A percentile compares a stretch with the other conserved stretches of the same genome.
phyloP scores from a whole-genome alignment of 129 eudicot species.

The Arctium minus region DNA sequence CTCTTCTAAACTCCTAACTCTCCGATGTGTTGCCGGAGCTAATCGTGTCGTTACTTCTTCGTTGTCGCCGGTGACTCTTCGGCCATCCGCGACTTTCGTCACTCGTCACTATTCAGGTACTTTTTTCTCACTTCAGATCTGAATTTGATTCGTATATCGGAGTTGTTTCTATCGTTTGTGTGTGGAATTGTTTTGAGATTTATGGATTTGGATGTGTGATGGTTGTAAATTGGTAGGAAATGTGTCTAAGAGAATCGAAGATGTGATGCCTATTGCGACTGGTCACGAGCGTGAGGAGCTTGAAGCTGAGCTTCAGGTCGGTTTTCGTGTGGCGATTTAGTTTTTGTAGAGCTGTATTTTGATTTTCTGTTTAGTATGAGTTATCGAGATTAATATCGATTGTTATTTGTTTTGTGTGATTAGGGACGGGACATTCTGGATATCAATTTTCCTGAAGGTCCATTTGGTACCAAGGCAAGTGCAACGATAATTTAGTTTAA shows the following conservation, averaged over 20 bases:
- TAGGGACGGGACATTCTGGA: constrained; percentile 52
- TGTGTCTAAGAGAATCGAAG: constrained; percentile 40
- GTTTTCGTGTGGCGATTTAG: neutral
- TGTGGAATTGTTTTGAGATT: neutral
- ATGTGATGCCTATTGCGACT: constrained; percentile 68
- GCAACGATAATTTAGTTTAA: neutral
- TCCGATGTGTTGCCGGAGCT: constrained; percentile 22
- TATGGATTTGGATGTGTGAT: constrained; percentile 1
- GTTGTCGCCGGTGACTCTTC: constrained; percentile 9
- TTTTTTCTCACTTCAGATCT: constrained; percentile 18
- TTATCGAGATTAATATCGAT: neutral
- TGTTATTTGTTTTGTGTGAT: constrained; percentile 1
- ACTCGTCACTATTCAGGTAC: constrained; percentile 34
- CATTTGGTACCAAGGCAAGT: constrained; percentile 51
- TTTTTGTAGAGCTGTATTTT: neutral
- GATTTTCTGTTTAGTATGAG: neutral
- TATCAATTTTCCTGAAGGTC: constrained; percentile 50
- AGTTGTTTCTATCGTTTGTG: neutral
- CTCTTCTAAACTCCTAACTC: constrained; percentile 24
- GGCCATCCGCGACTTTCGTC: constrained; percentile 4
- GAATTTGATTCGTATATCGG: neutral
- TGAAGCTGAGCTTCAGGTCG: constrained; percentile 61
- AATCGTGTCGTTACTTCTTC: constrained; percentile 29
- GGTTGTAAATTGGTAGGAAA: constrained; percentile 8
- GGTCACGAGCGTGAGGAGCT: constrained; percentile 82